Conservation (phyloP, 768 basidiomycete species). For the Royoungia palumana region DNA sequence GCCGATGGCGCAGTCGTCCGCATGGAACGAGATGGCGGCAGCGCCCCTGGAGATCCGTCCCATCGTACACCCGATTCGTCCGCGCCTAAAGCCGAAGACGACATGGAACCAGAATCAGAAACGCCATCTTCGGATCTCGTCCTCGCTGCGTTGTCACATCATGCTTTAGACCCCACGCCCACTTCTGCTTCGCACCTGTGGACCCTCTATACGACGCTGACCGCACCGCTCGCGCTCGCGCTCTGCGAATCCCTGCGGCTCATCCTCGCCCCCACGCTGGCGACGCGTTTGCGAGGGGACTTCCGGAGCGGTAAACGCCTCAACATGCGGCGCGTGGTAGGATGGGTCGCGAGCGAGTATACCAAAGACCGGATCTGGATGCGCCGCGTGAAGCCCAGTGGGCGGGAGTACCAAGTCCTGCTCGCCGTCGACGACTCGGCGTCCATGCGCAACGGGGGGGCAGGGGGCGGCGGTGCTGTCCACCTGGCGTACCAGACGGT, state of each 20-base stretch:
- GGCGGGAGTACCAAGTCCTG: constrained; percentile 93
- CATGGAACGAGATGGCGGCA: constrained; percentile 17
- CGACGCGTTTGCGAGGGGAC: constrained; percentile 92
- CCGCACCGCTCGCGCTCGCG: constrained; percentile 84
- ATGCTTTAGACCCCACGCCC: constrained; percentile 21
- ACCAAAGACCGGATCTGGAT: constrained; percentile 99
- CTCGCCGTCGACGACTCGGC: constrained; percentile 94
- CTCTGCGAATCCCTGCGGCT: constrained; percentile 96
- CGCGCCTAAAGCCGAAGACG: constrained; percentile 29
- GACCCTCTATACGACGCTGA: constrained; percentile 87
- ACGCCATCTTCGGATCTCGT: constrained; percentile 18
- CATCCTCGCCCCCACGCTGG: constrained; percentile 91
- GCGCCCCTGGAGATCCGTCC: neutral
- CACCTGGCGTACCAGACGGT: constrained; percentile 94
- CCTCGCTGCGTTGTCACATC: constrained; percentile 16
- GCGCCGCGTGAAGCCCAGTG: constrained; percentile 87
- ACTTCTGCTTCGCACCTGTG: constrained; percentile 68
- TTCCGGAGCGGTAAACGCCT: constrained; percentile 96
- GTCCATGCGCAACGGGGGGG: constrained; percentile 61
- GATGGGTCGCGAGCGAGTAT: constrained; percentile 97
- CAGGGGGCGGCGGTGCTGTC: constrained; percentile 35
- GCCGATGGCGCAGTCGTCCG: constrained; percentile 49
- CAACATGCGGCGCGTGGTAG: constrained; percentile 98
- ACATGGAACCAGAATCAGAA: constrained; percentile 18
- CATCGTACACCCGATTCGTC: constrained; percentile 25